These are phyloP conservation scores for Aureobasidium melanogenum DNA, from an alignment of 2,329 filamentous ascomycete genomes.

Conservation along the genomic window DNA sequence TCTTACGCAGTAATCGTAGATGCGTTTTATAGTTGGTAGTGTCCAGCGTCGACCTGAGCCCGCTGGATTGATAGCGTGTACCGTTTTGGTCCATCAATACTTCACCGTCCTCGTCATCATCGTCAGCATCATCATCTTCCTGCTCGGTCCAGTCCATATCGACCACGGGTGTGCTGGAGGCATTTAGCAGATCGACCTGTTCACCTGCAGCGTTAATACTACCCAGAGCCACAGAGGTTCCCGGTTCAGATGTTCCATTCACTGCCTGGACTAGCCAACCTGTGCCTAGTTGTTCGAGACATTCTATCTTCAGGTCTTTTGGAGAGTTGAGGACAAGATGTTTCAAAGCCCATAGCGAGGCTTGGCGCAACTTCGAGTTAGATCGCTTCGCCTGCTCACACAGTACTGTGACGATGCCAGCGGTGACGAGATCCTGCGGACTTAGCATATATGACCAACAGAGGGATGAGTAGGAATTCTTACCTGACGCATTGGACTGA, in stretches of 20 bases:
- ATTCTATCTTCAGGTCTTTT: conserved; percentile 64
- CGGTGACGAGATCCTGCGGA: conserved; percentile 52
- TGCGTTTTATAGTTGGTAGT: conserved; percentile 12
- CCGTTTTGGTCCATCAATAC: conserved; percentile 35
- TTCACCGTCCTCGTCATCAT: conserved; percentile 36
- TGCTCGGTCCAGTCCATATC: conserved; percentile 27
- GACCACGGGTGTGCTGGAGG: conserved; percentile 34
- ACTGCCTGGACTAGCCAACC: conserved; percentile 77
- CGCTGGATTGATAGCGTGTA: conserved; percentile 28
- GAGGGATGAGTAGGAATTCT: conserved; percentile 41
- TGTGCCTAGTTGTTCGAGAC: conserved; percentile 66
- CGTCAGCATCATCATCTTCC: conserved; percentile 21
- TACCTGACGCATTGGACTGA: conserved; percentile 76
- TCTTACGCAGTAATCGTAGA: conserved; percentile 17
- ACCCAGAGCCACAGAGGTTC: conserved; percentile 32
- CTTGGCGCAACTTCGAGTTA: conserved; percentile 69
- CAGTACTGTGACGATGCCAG: conserved; percentile 65
- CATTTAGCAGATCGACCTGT: conserved; percentile 51
- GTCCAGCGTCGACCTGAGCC: conserved; percentile 26
- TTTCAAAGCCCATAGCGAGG: conserved; percentile 89
- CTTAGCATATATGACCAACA: conserved; percentile 31
- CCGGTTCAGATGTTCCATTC: conserved; percentile 43
- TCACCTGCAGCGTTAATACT: conserved; percentile 52
- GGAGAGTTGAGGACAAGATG: conserved; percentile 70
- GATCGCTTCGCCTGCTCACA: conserved; percentile 77